Conservation (phyloP, 148 eudicot species). For the Pharnaceum exiguum region DNA sequence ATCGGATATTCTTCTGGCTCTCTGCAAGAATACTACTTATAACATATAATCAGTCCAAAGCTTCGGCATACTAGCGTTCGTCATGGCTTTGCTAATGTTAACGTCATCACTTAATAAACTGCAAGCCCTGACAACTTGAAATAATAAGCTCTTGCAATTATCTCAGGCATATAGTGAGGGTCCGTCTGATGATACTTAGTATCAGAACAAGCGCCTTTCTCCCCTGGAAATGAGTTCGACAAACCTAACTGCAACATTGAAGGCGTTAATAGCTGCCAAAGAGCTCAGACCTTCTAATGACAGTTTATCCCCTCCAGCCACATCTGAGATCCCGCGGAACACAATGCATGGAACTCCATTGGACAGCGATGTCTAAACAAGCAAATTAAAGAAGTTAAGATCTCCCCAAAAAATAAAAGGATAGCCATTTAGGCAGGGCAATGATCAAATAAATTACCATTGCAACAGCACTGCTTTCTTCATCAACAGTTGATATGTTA, state of each 20-base stretch:
- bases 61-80: too few species aligned
- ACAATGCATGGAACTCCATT: slow-evolving; percentile 50
- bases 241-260: slow-evolving; percentile 44
- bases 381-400: background rate
- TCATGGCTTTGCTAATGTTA: background rate
- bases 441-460: slow-evolving; percentile 14
- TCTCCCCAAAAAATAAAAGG: background rate
- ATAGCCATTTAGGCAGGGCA: background rate
- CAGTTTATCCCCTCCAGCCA: slow-evolving; percentile 37
- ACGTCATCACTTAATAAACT: background rate
- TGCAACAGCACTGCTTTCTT: slow-evolving; percentile 57
- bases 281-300: slow-evolving; percentile 14
- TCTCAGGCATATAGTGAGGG: background rate
- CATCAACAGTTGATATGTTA: slow-evolving; percentile 50
- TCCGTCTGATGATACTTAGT: too few species aligned
- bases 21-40: too few species aligned
- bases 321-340: slow-evolving; percentile 53
- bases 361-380: slow-evolving; percentile 32
- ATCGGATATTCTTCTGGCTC: too few species aligned
- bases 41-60: too few species aligned
- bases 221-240: slow-evolving; percentile 28
- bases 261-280: slow-evolving; percentile 48
- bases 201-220: background rate
- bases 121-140: background rate
- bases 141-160: background rate